A percentile compares a stretch with the other conserved stretches of the same genome.
These are phyloP conservation scores for Cicer chorassanicum DNA, from an alignment of 306 rosid genomes.

Conservation along the genomic window DNA sequence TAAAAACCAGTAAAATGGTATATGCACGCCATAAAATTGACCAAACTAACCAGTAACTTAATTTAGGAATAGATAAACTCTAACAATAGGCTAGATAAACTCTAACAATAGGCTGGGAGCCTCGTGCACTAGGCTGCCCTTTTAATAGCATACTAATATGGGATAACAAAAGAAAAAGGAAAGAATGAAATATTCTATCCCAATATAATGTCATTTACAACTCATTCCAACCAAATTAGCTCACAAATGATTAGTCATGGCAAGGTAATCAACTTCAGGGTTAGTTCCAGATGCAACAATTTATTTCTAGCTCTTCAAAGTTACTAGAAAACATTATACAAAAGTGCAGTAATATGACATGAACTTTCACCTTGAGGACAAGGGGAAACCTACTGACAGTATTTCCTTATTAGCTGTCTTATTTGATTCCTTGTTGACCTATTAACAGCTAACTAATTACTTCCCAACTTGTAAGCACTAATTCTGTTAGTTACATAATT, in stretches of 20 bases:
- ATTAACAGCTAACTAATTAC: constrained; percentile 2
- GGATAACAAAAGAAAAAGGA: not conserved
- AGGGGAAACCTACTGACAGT: constrained; percentile 17
- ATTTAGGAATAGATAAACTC: no score
- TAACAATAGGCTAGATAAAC: no score
- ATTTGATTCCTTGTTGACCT: not conserved
- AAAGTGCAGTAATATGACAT: not conserved
- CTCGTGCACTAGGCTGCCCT: no score
- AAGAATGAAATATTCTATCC: not conserved
- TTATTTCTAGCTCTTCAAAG: not conserved
- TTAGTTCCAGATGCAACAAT: not conserved
- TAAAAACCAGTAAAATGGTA: not conserved
- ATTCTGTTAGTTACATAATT: not conserved
- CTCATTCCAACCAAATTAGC: constrained; percentile 5
- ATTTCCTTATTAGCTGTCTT: not conserved
- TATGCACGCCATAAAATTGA: not conserved
- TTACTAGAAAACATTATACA: not conserved
- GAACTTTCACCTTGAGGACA: constrained; percentile 9
- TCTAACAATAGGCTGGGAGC: no score
- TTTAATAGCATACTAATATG: not conserved
- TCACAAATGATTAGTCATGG: not conserved
- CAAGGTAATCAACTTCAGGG: not conserved
- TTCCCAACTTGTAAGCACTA: constrained; percentile 12
- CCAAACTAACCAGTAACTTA: not conserved
- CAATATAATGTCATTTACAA: not conserved